phyloP scores from a whole-genome alignment of 176 grass and related monocot species.

The Oryza meridionalis region DNA sequence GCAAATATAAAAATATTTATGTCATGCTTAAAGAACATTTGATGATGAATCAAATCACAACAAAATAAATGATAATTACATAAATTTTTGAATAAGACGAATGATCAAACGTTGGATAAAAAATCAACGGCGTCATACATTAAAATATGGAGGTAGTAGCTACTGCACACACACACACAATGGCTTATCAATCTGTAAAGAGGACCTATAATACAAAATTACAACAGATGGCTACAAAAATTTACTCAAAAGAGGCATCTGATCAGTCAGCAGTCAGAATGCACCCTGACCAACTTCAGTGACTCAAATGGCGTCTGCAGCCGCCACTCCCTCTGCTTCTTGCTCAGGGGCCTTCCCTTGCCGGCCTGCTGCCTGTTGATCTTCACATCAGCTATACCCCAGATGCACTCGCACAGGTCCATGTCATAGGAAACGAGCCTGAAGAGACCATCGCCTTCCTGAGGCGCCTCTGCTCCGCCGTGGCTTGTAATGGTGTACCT shows the following conservation, averaged over 20 bases:
- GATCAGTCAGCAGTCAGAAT: slow-evolving; percentile 93
- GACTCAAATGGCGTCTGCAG: slow-evolving; percentile 68
- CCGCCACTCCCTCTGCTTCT: slow-evolving; percentile 92
- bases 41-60: no score
- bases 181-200: not conserved
- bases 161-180: not conserved
- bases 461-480: slow-evolving; percentile 9
- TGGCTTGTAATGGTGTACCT: slow-evolving; percentile 52
- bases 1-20: no score
- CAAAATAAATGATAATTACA: no score
- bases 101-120: no score
- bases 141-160: no score
- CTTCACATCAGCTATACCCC: slow-evolving; percentile 95
- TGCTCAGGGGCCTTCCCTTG: slow-evolving; percentile 87
- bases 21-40: no score
- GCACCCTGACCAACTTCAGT: slow-evolving; percentile 68
- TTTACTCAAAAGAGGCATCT: slow-evolving; percentile 12
- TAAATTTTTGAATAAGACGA: no score
- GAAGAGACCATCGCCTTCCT: slow-evolving; percentile 73
- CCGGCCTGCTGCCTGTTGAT: slow-evolving; percentile 75
- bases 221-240: not conserved
- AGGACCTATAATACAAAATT: not conserved
- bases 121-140: no score
- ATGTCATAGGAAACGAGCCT: slow-evolving; percentile 79
- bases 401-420: slow-evolving; percentile 72